Conservation (phyloP, 441 rosid species). For the Gossypium gossypioides region DNA sequence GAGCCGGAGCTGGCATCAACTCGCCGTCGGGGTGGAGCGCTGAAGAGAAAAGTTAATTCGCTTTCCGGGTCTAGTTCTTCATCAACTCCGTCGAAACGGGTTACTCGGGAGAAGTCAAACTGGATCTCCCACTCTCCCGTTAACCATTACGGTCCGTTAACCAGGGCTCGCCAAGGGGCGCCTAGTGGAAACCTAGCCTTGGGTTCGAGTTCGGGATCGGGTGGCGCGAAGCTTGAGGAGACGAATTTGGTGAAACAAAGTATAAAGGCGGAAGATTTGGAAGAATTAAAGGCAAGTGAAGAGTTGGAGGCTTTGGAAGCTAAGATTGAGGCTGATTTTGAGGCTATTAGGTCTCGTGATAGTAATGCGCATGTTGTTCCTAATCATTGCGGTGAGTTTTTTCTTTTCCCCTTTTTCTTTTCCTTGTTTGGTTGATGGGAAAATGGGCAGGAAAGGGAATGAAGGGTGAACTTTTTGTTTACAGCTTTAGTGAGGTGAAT, state of each 20-base stretch:
- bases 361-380: slow-evolving; percentile 69
- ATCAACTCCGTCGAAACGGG: slow-evolving; percentile 55
- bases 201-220: slow-evolving; percentile 16
- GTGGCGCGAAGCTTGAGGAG: slow-evolving; percentile 33
- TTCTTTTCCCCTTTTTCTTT: background rate
- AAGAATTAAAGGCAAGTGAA: slow-evolving; percentile 37
- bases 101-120: slow-evolving; percentile 72
- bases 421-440: slow-evolving; percentile 9
- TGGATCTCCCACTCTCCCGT: slow-evolving; percentile 41
- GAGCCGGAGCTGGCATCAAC: slow-evolving; percentile 48
- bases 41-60: slow-evolving; percentile 56
- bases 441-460: background rate
- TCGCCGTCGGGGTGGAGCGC: slow-evolving; percentile 62
- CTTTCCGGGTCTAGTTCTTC: slow-evolving; percentile 35
- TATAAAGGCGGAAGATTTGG: slow-evolving; percentile 30
- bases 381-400: slow-evolving; percentile 69
- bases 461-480: background rate
- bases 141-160: slow-evolving; percentile 73
- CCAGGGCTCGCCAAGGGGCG: slow-evolving; percentile 67
- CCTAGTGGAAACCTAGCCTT: slow-evolving; percentile 30
- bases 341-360: slow-evolving; percentile 71
- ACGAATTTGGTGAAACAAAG: slow-evolving; percentile 23
- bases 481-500: background rate
- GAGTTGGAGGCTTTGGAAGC: slow-evolving; percentile 73
- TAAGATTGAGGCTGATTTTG: slow-evolving; percentile 66